Conservation (phyloP, 768 basidiomycete genomes). For the Suillus hirtellus region DNA sequence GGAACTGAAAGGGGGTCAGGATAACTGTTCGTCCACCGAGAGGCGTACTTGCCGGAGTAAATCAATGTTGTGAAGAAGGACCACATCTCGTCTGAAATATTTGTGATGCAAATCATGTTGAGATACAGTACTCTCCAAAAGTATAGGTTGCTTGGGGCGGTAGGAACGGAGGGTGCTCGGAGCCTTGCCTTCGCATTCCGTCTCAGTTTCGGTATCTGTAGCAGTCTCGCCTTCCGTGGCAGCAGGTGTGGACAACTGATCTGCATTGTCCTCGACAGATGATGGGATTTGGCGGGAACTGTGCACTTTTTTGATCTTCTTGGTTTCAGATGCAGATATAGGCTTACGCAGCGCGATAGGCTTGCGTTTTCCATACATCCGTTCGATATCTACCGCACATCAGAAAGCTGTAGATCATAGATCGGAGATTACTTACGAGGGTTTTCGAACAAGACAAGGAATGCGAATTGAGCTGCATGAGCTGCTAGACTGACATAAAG, state of each 20-base stretch:
- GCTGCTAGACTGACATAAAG: constrained; percentile 92
- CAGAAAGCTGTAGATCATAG: constrained; percentile 2
- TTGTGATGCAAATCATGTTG: constrained; percentile 88
- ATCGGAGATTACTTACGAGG: constrained; percentile 68
- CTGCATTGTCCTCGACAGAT: constrained; percentile 26
- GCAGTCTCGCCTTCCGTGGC: constrained; percentile 73
- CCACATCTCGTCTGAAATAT: constrained; percentile 87
- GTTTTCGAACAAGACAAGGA: constrained; percentile 94
- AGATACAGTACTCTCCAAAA: constrained; percentile 45
- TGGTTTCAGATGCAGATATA: constrained; percentile 33
- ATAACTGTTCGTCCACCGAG: background rate
- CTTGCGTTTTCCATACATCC: constrained; percentile 91
- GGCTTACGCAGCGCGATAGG: constrained; percentile 85
- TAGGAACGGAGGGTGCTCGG: background rate
- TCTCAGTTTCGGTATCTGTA: constrained; percentile 70
- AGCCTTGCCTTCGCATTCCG: constrained; percentile 57
- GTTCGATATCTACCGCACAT: constrained; percentile 71
- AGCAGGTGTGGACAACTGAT: constrained; percentile 53
- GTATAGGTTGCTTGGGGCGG: background rate
- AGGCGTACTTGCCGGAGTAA: constrained; percentile 63
- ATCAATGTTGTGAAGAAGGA: constrained; percentile 82
- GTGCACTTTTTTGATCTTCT: constrained; percentile 19
- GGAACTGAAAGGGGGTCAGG: constrained; percentile 49
- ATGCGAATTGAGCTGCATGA: constrained; percentile 95
- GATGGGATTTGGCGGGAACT: constrained; percentile 12